Conservation (phyloP, 257 asterid species). For the Asclepias syriaca region DNA sequence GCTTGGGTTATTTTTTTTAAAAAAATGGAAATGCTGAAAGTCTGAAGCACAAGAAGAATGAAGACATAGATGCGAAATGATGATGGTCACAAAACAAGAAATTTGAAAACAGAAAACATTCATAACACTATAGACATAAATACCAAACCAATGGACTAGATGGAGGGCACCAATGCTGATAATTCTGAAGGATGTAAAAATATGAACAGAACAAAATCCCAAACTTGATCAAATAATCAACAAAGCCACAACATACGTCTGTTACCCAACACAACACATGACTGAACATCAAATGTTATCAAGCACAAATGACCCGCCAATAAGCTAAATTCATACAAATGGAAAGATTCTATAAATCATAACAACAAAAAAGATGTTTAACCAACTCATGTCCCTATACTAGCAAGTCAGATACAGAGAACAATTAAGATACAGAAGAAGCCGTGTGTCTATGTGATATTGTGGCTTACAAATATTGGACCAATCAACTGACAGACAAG, state of each 20-base stretch:
- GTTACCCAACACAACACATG: neutral
- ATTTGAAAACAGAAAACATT: neutral
- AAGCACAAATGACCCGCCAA: neutral
- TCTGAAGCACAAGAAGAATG: neutral
- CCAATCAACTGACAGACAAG: conserved; percentile 7
- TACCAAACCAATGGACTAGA: neutral
- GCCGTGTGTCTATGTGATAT: neutral
- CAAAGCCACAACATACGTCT: neutral
- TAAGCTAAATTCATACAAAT: neutral
- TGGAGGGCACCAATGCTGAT: neutral
- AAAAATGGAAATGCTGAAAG: neutral
- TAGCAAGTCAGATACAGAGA: neutral
- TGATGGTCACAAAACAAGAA: neutral
- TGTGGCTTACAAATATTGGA: neutral
- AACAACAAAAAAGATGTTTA: neutral
- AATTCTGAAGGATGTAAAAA: conserved; percentile 1
- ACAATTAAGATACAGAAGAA: neutral
- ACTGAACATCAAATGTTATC: neutral
- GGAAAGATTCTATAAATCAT: neutral
- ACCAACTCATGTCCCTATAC: neutral
- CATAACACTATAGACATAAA: neutral
- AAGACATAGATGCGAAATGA: neutral
- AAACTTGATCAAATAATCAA: neutral
- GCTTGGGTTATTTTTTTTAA: neutral
- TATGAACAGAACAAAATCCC: neutral